Evolutionary conservation across 192 early-diverging fungal genomes (phyloP).

Genomic region (Mortierella antarctica): DNA sequence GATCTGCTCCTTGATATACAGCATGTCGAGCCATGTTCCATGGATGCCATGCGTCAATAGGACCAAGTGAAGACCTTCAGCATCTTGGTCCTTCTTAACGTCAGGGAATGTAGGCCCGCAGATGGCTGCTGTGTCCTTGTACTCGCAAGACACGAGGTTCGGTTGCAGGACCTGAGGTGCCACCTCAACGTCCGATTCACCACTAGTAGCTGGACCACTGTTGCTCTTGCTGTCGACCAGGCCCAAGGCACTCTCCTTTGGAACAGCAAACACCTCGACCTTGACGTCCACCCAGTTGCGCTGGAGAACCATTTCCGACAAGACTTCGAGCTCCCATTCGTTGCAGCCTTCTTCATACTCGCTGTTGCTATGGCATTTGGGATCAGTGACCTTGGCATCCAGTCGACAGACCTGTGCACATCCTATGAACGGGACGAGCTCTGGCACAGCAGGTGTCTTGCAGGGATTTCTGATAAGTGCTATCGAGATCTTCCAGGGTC

Average conservation of each 20-base stretch:
- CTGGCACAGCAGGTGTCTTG: conserved; percentile 21
- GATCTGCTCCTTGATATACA: conserved; percentile 56
- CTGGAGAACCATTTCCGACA: conserved; percentile 46
- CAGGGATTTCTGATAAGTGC: conserved; percentile 33
- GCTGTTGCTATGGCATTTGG: background rate
- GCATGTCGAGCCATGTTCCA: conserved; percentile 53
- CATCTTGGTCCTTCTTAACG: background rate
- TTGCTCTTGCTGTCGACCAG: background rate
- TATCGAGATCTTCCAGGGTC: conserved; percentile 41
- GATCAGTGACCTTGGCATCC: conserved; percentile 8
- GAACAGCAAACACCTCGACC: conserved; percentile 29
- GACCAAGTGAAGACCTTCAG: conserved; percentile 46
- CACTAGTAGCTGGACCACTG: background rate
- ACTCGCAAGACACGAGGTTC: conserved; percentile 16
- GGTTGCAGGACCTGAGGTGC: conserved; percentile 14
- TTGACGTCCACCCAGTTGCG: conserved; percentile 43
- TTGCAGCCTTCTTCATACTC: conserved; percentile 17
- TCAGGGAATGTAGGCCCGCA: conserved; percentile 32
- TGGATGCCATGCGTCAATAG: conserved; percentile 58
- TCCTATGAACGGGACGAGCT: conserved; percentile 34
- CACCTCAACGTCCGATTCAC: conserved; percentile 5
- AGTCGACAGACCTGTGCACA: conserved; percentile 37
- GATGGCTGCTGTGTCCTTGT: conserved; percentile 38
- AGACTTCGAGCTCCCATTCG: conserved; percentile 49
- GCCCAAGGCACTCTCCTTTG: background rate